Evolutionary conservation across 306 rosid species (phyloP).

Genomic region (Senna tora): DNA sequence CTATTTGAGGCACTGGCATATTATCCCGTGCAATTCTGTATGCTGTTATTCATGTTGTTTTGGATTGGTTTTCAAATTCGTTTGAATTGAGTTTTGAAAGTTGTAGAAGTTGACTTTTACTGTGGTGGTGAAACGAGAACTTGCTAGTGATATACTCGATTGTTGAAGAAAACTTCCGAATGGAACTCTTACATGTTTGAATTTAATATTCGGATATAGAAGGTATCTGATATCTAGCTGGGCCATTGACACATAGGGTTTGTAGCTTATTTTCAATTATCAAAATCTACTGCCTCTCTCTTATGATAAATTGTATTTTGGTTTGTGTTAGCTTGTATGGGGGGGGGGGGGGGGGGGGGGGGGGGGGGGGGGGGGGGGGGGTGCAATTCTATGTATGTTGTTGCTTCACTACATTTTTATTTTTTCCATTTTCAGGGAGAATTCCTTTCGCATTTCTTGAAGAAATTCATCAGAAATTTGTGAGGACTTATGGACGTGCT

Average conservation of each 20-base stretch:
- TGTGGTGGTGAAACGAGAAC: not conserved
- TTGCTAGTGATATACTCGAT: not conserved
- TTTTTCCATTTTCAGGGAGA: conserved; percentile 58
- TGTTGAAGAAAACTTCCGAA: not conserved
- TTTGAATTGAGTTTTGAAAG: not conserved
- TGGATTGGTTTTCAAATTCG: not conserved
- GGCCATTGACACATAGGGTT: not conserved
- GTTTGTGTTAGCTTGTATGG: not conserved
- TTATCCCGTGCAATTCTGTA: not conserved
- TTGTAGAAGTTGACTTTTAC: not conserved
- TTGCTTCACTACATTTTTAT: not conserved
- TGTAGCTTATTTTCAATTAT: not conserved
- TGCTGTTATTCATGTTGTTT: too few species aligned
- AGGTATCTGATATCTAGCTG: not conserved
- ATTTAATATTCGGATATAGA: not conserved
- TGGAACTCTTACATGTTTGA: not conserved
- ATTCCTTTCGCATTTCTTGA: conserved; percentile 91
- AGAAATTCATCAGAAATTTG: conserved; percentile 90
- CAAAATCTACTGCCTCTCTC: not conserved
- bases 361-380: not conserved
- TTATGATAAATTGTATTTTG: not conserved
- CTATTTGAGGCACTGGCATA: not conserved
- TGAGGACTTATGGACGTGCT: conserved; percentile 86
- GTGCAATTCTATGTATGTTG: not conserved
- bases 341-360: not conserved